Conservation (phyloP, 768 basidiomycete genomes). For the Harrya chromipes region DNA sequence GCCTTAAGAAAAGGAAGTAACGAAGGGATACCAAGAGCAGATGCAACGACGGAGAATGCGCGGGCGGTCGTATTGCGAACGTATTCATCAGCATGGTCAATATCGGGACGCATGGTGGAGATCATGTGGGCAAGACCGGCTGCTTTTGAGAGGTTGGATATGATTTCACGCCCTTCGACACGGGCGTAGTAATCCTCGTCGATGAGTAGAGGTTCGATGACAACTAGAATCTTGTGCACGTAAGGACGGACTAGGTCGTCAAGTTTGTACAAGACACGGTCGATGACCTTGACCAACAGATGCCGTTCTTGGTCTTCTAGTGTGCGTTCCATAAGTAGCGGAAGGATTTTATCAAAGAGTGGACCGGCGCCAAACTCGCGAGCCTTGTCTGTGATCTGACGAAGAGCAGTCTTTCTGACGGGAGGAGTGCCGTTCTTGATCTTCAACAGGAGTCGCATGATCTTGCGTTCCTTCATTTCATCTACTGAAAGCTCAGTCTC, state of each 20-base stretch:
- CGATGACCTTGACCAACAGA: slow-evolving; percentile 97
- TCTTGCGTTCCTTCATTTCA: slow-evolving; percentile 99
- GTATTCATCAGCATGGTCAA: slow-evolving; percentile 99
- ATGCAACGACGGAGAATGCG: slow-evolving; percentile 98
- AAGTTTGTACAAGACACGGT: slow-evolving; percentile 96
- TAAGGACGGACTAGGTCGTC: slow-evolving; percentile 99
- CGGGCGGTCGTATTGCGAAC: slow-evolving; percentile 98
- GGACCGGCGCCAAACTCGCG: slow-evolving; percentile 98
- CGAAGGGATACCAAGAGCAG: slow-evolving; percentile 96
- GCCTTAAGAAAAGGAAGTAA: slow-evolving; percentile 98
- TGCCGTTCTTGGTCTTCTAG: slow-evolving; percentile 99
- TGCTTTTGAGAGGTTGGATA: slow-evolving; percentile 97
- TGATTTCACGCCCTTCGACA: slow-evolving; percentile 98
- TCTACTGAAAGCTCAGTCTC: slow-evolving; percentile 91
- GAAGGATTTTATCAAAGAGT: slow-evolving; percentile 96
- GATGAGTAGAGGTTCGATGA: slow-evolving; percentile 97
- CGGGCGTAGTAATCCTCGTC: slow-evolving; percentile 97
- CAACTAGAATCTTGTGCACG: slow-evolving; percentile 98
- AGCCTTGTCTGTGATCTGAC: slow-evolving; percentile 99
- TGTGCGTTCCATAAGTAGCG: slow-evolving; percentile 95
- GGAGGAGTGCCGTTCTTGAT: slow-evolving; percentile 99
- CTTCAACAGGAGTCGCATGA: slow-evolving; percentile 95
- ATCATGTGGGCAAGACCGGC: slow-evolving; percentile 99
- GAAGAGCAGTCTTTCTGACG: slow-evolving; percentile 93
- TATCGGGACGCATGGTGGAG: slow-evolving; percentile 99